Evolutionary conservation across 2,329 filamentous ascomycete species (phyloP).

Genomic region (Epichloe sibirici): DNA sequence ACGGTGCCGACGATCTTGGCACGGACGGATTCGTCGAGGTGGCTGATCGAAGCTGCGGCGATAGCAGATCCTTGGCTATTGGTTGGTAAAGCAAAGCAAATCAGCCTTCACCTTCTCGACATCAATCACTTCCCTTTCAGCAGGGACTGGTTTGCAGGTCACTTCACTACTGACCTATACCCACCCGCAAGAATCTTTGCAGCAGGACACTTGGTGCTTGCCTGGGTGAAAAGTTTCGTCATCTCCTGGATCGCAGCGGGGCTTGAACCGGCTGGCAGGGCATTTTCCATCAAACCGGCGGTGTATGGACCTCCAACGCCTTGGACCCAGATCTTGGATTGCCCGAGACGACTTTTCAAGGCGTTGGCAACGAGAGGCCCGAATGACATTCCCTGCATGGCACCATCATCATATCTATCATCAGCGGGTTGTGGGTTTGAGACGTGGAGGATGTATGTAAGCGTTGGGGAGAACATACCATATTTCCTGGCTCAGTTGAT

Average conservation of each 20-base stretch:
- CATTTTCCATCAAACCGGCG: conserved; percentile 23
- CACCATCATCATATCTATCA: too few species aligned
- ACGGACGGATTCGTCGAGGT: conserved; percentile 17
- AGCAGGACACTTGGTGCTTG: conserved; percentile 29
- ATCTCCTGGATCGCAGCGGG: conserved; percentile 27
- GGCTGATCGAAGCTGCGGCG: conserved; percentile 25
- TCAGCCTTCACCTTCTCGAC: neutral
- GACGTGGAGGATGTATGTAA: neutral
- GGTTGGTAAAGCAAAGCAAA: neutral
- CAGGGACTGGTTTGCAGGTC: neutral
- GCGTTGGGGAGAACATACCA: conserved; percentile 18
- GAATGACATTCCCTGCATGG: neutral
- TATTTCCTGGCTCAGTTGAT: conserved; percentile 26
- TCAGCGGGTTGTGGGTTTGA: too few species aligned
- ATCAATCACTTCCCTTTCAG: neutral
- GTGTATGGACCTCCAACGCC: conserved; percentile 30
- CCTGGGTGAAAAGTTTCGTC: conserved; percentile 25
- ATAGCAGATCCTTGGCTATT: conserved; percentile 30
- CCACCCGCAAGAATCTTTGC: conserved; percentile 30
- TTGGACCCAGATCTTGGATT: conserved; percentile 26
- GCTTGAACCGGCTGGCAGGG: conserved; percentile 25
- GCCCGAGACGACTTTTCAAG: conserved; percentile 17
- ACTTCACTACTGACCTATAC: conserved; percentile 14
- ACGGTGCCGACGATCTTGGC: conserved; percentile 25
- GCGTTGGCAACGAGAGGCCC: conserved; percentile 18